Evolutionary conservation across 2,329 filamentous ascomycete species (phyloP).

Genomic region (Penicillium brevicompactum): DNA sequence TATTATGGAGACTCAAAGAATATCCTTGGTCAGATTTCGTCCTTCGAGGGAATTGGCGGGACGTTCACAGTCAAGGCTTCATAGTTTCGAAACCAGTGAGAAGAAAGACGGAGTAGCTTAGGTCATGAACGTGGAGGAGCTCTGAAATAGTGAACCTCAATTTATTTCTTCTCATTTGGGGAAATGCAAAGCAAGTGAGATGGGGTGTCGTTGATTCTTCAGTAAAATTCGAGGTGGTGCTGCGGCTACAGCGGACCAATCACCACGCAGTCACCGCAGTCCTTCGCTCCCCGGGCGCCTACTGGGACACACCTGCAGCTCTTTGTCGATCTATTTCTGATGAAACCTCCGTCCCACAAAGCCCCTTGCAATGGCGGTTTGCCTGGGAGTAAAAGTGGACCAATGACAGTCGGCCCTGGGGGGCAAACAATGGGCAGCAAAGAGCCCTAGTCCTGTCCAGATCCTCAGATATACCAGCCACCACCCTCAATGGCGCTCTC

Average conservation of each 20-base stretch:
- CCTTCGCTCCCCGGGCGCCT: slow-evolving; percentile 7
- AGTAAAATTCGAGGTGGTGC: slow-evolving; percentile 1
- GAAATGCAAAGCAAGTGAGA: no score
- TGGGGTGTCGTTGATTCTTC: not conserved
- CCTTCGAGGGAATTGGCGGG: slow-evolving; percentile 70
- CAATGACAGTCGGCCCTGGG: not conserved
- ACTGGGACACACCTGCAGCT: slow-evolving; percentile 4
- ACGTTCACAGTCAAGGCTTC: slow-evolving; percentile 38
- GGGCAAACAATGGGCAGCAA: slow-evolving; percentile 2
- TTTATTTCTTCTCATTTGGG: no score
- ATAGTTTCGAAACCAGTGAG: not conserved
- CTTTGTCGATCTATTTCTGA: slow-evolving; percentile 18
- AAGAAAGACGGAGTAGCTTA: not conserved
- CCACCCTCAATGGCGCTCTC: slow-evolving; percentile 1
- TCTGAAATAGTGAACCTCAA: no score
- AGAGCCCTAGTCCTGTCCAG: slow-evolving; percentile 4
- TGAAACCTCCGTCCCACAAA: slow-evolving; percentile 10
- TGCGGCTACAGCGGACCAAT: slow-evolving; percentile 7
- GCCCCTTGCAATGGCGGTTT: slow-evolving; percentile 10
- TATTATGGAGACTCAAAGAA: slow-evolving; percentile 86
- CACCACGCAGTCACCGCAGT: not conserved
- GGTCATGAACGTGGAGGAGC: not conserved
- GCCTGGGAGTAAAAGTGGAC: not conserved
- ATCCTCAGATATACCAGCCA: slow-evolving; percentile 3
- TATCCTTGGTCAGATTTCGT: slow-evolving; percentile 60